phyloP scores from a whole-genome alignment of 345 rosid genomes.

The Eucalyptus regnans region DNA sequence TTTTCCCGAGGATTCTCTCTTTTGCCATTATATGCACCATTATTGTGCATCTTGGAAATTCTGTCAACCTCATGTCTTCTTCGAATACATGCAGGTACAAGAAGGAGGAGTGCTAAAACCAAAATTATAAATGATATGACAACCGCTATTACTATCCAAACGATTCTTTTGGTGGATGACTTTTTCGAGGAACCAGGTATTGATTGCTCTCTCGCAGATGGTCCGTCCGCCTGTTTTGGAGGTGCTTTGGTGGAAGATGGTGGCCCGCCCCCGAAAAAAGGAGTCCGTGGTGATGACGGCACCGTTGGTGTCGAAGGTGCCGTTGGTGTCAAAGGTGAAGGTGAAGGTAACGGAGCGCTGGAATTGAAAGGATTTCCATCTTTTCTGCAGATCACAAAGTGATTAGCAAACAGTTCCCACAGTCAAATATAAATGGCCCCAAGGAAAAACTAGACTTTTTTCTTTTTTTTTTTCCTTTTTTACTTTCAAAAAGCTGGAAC shows the following conservation, averaged over 20 bases:
- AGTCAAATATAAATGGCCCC: background rate
- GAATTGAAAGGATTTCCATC: conserved; percentile 79
- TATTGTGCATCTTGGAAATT: conserved; percentile 51
- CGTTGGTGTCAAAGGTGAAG: conserved; percentile 39
- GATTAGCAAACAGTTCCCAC: background rate
- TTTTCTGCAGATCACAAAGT: conserved; percentile 30
- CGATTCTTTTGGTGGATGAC: conserved; percentile 37
- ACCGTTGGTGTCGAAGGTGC: conserved; percentile 36
- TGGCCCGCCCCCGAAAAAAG: background rate
- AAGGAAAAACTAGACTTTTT: background rate
- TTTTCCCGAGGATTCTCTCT: conserved; percentile 45
- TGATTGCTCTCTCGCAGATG: conserved; percentile 39
- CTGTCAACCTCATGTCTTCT: conserved; percentile 38
- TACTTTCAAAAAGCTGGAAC: background rate
- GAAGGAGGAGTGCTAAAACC: conserved; percentile 37
- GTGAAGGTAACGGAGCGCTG: conserved; percentile 42
- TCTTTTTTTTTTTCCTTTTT: background rate
- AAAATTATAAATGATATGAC: conserved; percentile 42
- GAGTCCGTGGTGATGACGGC: conserved; percentile 30
- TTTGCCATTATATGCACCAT: conserved; percentile 53
- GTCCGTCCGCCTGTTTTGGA: conserved; percentile 44
- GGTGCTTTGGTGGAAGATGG: conserved; percentile 28
- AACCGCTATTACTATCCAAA: conserved; percentile 72
- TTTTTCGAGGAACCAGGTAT: conserved; percentile 24
- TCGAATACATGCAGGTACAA: conserved; percentile 40